These are phyloP conservation scores for Pholiota microspora DNA, from an alignment of 768 basidiomycete genomes.

Conservation along the genomic window DNA sequence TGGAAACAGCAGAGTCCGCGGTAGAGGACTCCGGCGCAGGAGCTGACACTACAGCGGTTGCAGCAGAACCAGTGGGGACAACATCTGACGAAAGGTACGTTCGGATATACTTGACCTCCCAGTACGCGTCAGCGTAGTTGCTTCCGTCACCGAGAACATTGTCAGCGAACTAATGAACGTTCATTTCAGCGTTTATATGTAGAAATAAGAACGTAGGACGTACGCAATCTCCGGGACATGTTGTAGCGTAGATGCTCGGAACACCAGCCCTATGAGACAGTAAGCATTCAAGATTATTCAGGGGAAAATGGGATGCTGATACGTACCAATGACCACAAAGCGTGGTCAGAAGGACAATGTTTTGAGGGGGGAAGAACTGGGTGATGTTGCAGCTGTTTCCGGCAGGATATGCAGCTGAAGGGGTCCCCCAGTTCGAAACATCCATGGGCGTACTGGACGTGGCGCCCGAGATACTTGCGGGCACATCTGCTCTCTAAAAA, in stretches of 20 bases:
- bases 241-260: slow-evolving; percentile 36
- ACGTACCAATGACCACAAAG: slow-evolving; percentile 51
- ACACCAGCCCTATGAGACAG: slow-evolving; percentile 27
- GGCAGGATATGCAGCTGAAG: slow-evolving; percentile 62
- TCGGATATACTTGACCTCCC: slow-evolving; percentile 58
- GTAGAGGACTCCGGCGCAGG: not conserved
- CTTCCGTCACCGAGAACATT: slow-evolving; percentile 47
- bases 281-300: not conserved
- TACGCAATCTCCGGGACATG: slow-evolving; percentile 44
- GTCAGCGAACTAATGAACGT: slow-evolving; percentile 27
- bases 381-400: slow-evolving; percentile 47
- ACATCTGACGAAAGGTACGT: slow-evolving; percentile 44
- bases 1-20: not conserved
- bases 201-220: slow-evolving; percentile 12
- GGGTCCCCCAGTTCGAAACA: slow-evolving; percentile 50
- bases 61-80: not conserved
- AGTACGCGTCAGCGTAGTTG: slow-evolving; percentile 52
- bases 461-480: slow-evolving; percentile 31
- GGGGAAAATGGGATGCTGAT: not conserved
- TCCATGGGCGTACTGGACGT: slow-evolving; percentile 37
- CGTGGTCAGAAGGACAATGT: slow-evolving; percentile 67
- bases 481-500: slow-evolving; percentile 42
- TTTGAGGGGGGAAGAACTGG: slow-evolving; percentile 60
- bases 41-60: slow-evolving; percentile 8
- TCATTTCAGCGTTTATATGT: not conserved